Percentiles rank a stretch among this genome's conserved stretches.
Evolutionary conservation across 805 yeast genomes (phyloP).

Genomic region (Ogataea philodendri): DNA sequence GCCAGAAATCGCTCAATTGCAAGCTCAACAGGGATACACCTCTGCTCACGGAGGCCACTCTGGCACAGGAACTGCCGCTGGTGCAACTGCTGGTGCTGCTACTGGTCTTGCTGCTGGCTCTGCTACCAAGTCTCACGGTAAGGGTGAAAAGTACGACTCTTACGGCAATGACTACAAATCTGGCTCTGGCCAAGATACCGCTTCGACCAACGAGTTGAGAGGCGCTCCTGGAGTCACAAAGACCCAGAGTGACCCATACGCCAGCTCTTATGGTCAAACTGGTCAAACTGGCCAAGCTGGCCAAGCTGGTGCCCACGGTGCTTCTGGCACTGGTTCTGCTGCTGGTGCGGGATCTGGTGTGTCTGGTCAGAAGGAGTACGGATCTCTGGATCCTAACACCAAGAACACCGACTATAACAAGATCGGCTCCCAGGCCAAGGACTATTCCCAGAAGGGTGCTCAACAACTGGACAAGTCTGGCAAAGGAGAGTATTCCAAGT

Average conservation of each 20-base stretch:
- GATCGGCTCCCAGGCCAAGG: constrained; percentile 10
- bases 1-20: constrained; percentile 6
- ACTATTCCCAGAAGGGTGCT: constrained; percentile 10
- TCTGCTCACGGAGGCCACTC: constrained; percentile 6
- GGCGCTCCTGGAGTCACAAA: constrained; percentile 8
- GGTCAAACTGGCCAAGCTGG: too few species aligned
- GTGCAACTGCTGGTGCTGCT: constrained; percentile 16
- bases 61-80: constrained; percentile 7
- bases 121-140: too few species aligned
- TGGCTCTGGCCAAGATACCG: constrained; percentile 5
- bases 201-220: constrained; percentile 13
- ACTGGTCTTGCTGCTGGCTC: constrained; percentile 8
- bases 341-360: constrained; percentile 1
- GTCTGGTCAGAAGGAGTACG: background rate
- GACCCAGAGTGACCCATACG: constrained; percentile 7
- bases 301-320: too few species aligned
- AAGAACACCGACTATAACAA: constrained; percentile 9
- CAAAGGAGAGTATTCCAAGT: constrained; percentile 14
- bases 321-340: too few species aligned
- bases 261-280: constrained; percentile 5
- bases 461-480: constrained; percentile 15
- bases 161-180: constrained; percentile 2
- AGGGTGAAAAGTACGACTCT: too few species aligned
- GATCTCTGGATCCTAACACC: background rate
- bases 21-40: constrained; percentile 7